A percentile compares a stretch with the other conserved stretches of the same genome.
These are phyloP conservation scores for Cordyceps tenuipes DNA, from an alignment of 2,329 filamentous ascomycete species.

Conservation along the genomic window DNA sequence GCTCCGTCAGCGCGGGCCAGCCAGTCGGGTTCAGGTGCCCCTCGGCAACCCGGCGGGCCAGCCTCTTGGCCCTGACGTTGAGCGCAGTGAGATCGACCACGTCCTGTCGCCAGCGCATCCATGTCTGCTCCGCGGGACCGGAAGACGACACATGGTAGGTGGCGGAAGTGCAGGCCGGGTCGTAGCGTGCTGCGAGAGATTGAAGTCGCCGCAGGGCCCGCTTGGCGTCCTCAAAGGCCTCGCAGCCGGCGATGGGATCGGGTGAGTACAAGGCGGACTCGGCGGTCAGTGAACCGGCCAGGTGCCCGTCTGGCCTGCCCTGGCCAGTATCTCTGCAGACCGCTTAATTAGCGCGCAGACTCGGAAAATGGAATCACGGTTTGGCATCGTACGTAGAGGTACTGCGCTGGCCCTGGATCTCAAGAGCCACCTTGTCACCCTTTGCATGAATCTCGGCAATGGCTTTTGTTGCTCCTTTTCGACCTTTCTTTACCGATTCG, in stretches of 20 bases:
- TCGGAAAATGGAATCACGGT: too few relatives aligned
- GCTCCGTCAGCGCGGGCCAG: background rate
- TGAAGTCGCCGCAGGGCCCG: constrained; percentile 13
- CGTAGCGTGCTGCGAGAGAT: constrained; percentile 18
- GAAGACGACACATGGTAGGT: background rate
- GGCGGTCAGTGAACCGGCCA: background rate
- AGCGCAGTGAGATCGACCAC: constrained; percentile 21
- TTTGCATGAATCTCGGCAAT: background rate
- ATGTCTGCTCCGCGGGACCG: constrained; percentile 19
- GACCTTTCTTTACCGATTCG: background rate
- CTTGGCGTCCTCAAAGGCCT: constrained; percentile 5
- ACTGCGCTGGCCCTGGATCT: background rate
- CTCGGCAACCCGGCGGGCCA: constrained; percentile 19
- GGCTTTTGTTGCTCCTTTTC: constrained; percentile 2
- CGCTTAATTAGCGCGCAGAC: background rate
- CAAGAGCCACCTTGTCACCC: background rate
- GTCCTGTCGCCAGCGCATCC: constrained; percentile 28
- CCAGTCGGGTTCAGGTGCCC: constrained; percentile 20
- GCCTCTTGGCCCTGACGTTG: constrained; percentile 19
- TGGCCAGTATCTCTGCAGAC: background rate
- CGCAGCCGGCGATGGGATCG: constrained; percentile 4
- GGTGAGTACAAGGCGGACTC: background rate
- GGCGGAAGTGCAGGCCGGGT: constrained; percentile 14
- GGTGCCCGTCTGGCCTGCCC: background rate
- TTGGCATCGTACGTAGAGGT: background rate